Conservation (phyloP, 345 rosid species). For the Triadica sebifera region DNA sequence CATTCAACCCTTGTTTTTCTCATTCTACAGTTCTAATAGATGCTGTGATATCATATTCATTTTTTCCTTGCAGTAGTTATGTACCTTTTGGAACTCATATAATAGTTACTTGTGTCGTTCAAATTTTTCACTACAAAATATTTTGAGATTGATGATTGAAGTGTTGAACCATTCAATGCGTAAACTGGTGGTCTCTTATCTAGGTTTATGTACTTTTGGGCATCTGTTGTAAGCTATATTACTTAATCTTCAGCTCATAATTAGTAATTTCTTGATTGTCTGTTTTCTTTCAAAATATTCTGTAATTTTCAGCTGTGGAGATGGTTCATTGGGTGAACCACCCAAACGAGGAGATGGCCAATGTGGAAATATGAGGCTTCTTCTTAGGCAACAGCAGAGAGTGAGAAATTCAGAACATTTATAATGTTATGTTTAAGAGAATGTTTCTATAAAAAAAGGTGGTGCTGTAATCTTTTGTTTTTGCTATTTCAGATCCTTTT, state of each 20-base stretch:
- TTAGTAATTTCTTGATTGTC: not conserved
- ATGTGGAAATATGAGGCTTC: slow-evolving; percentile 87
- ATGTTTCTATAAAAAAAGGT: not conserved
- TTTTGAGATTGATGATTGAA: slow-evolving; percentile 2
- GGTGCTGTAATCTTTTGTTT: slow-evolving; percentile 8
- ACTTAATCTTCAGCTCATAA: not conserved
- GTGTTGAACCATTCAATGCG: not conserved
- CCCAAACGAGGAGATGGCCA: slow-evolving; percentile 65
- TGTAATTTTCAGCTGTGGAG: slow-evolving; percentile 61
- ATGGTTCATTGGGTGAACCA: slow-evolving; percentile 65
- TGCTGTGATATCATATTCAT: not conserved
- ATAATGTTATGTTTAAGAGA: not conserved
- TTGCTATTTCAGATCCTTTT: slow-evolving; percentile 64
- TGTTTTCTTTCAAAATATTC: slow-evolving; percentile 6
- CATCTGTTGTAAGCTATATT: slow-evolving; percentile 5
- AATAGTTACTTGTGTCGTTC: too few species aligned
- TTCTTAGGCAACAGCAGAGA: slow-evolving; percentile 72
- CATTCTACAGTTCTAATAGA: not conserved
- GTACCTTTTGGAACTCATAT: too few species aligned
- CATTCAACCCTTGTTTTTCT: not conserved
- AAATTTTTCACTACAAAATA: not conserved
- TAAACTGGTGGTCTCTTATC: not conserved
- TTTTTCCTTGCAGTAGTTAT: not conserved
- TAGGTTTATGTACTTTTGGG: not conserved
- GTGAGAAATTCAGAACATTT: slow-evolving; percentile 36